Evolutionary conservation across 805 yeast genomes (phyloP), one percentile per base, ranked within the genome.

Genomic region (Ogataea degrootiae): DNA sequence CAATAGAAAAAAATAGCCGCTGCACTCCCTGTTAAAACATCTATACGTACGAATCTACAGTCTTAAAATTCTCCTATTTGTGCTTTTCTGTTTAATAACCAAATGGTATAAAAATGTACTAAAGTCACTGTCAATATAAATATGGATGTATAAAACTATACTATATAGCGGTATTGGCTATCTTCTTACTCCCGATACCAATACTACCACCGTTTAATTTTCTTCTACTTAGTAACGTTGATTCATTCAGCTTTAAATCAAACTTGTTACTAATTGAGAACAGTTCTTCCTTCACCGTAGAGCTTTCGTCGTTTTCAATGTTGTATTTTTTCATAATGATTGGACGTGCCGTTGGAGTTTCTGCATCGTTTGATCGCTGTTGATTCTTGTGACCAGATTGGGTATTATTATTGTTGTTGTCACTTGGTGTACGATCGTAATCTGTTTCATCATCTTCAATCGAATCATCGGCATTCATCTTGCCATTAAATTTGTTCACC

Each of bases 161-260:
- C 31, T 26, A 26, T 7, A 26, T 11, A 26, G 31, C 31, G 12
- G 9, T 11, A 11, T 26, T 26, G 31, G 11, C 31, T 11, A 26
- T 26, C 31, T 26, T 26, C 11, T 26, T 36, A 16, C 19, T 16
- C 29, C 19, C 35, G n/a, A 15, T 38, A 26, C 22, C 44, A 34
- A 59, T 62, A n/a, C 71, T 80, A 19, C 84, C 85, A 0, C 66
- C 80, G 9, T n/a, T 26, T 40, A 17, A 39, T 46, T 22, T 37
- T 19, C n/a, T 45, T 40, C 34, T 35, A 34, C 80, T 76, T 36
- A 85, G 66, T 50, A 85, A 64, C 33, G 84, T 83, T 39, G 87
- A 80, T 19, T 83, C 84, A 47, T 80, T 80, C 57, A 85, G 63
- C 50, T 77, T 80, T 49, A 85, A 69, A 45, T 84, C 85, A 53